Base-by-base conservation (phyloP, 2,329 filamentous ascomycete genomes). In the Ambrosiella xylebori region DNA sequence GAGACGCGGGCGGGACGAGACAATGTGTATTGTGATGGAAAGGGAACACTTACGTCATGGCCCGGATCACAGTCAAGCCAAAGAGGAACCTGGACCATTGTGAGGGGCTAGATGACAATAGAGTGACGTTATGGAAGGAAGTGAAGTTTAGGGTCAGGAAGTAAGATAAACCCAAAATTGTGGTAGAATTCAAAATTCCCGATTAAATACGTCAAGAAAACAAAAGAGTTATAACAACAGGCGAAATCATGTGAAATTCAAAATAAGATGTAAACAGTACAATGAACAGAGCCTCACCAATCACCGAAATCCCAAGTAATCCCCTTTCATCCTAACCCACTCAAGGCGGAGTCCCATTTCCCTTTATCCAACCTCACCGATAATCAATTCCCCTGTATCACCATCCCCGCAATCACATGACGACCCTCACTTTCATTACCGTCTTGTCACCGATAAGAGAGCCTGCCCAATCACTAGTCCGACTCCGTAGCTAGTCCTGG, bases 11-110 rank as follows among this genome's bases (percentile, higher is more conserved):
- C 38, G 27, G n/a, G 49, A 19, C 19, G 9, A 37, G 41, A 3
- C 38, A 15, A 12, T 5, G 17, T 45, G 59, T 17, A 45, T 59
- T 47, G 39, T 9, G 13, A 40, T 37, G 50, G 8, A 57, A 40
- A 15, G 47, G 45, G 49, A 56, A 59, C 61, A 74, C 79, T 71
- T 73, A 84, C 82, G 78, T 88, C 85, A 65, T 81, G 76, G 62
- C 79, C 79, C 11, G 79, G 79, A 65, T 82, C 79, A 63, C 78
- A 81, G 65, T 82, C 79, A 63, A 82, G 69, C 78, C 78, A 81
- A 61, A 81, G 69, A 15, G 78, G 78, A 41, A 80, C 68, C 61
- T 54, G 58, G 13, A 50, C 47, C 58, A 60, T 59, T 38, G 36
- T 66, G 68, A 50, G 7, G 15, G 17, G 15, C 44, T 19, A 8